Evolutionary conservation across 2,329 filamentous ascomycete genomes (phyloP), one percentile per base, ranked within the genome.

Genomic region (Eutypa lata): DNA sequence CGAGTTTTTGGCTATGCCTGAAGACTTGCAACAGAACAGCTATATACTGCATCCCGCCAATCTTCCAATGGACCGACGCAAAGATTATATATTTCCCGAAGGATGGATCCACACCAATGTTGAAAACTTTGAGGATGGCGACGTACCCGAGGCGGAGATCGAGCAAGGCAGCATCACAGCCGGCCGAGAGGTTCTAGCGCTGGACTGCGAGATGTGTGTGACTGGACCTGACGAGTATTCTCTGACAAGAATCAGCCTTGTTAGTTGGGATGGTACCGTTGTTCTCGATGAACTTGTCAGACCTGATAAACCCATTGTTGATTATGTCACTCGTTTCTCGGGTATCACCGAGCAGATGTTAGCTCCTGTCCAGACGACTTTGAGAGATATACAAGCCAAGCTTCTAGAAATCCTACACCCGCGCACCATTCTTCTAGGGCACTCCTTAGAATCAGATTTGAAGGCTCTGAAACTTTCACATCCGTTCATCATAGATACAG

Each of bases 121-220:
- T 24, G 73, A 81, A 40, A 78, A 71, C 42, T 72, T 91, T 7
- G 81, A 86, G 46, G 87, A 90, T 31, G 90, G 86, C 3, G 71
- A 81, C 47, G 79, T 88, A 7, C 83, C 87, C 2, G 88, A 91
- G 48, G 69, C 72, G 5, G 83, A 91, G 50, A 84, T 96, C 53
- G 79, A 96, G 69, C 75, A 86, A 61, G 93, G 91, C 51, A 93
- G 91, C 69, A 75, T 96, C 53, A 95, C 91, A 0, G 90, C 84
- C 28, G 94, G 92, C 35, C 84, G 91, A 57, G 81, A 87, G 37
- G 76, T 97, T 11, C 76, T 95, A 47, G 88, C 91, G 1, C 77
- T 99, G 51, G 94, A 99, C 68, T 99, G 94, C 72, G 94, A 99
- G 72, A 99, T 99, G 94, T 96, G 92, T 68, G 86, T 91, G 73